A percentile compares a stretch with the other conserved stretches of the same genome.
These are phyloP conservation scores for Claviceps maximensis DNA, from an alignment of 2,329 filamentous ascomycete genomes.

Conservation along the genomic window DNA sequence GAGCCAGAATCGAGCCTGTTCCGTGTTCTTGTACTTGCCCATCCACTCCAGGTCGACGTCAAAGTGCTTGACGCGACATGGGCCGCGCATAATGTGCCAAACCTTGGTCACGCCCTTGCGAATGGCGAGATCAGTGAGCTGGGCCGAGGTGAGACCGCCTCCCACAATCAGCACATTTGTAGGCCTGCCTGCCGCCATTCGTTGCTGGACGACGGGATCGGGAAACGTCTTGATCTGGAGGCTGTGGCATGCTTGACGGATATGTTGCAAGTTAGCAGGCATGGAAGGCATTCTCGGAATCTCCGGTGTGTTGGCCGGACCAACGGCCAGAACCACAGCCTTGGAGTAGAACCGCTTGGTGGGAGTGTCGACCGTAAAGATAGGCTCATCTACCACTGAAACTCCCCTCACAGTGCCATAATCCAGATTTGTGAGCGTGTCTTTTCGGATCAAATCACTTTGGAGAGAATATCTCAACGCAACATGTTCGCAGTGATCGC, in stretches of 20 bases:
- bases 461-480: conserved; percentile 37
- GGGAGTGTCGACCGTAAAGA: conserved; percentile 53
- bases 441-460: conserved; percentile 43
- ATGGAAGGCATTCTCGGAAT: conserved; percentile 28
- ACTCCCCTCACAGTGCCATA: conserved; percentile 36
- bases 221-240: conserved; percentile 50
- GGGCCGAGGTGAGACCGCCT: conserved; percentile 64
- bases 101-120: conserved; percentile 53
- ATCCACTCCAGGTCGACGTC: conserved; percentile 69
- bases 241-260: conserved; percentile 45
- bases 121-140: conserved; percentile 55
- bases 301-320: conserved; percentile 48
- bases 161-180: conserved; percentile 60
- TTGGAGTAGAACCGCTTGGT: conserved; percentile 41
- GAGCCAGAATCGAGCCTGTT: conserved; percentile 65
- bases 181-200: conserved; percentile 33
- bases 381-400: conserved; percentile 32
- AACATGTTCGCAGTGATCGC: conserved; percentile 46
- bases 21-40: conserved; percentile 66
- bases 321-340: conserved; percentile 56
- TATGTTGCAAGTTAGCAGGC: conserved; percentile 6
- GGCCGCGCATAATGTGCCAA: conserved; percentile 54
- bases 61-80: conserved; percentile 55
- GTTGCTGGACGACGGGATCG: conserved; percentile 33
- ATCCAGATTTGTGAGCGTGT: conserved; percentile 46